These are phyloP conservation scores for Ulmus americana DNA, from an alignment of 331 rosid species.

Conservation along the genomic window DNA sequence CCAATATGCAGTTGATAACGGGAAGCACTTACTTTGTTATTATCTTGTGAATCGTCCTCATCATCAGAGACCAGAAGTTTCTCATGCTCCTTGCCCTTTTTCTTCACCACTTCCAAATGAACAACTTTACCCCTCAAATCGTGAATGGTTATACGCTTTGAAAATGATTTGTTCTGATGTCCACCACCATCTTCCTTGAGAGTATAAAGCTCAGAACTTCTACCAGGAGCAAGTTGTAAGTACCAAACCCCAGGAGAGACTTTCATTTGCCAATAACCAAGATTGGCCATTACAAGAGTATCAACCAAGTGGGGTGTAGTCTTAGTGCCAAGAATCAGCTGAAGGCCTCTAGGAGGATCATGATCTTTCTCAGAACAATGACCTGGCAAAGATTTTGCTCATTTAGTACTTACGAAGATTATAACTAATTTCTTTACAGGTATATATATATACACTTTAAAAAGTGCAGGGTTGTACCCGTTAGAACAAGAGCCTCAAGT, in stretches of 20 bases:
- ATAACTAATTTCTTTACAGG: neutral
- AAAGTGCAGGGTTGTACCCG: conserved; percentile 47
- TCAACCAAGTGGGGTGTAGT: conserved; percentile 83
- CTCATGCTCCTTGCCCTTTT: conserved; percentile 86
- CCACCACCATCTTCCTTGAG: conserved; percentile 59
- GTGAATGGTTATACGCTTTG: conserved; percentile 69
- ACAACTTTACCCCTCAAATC: conserved; percentile 94
- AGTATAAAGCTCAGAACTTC: conserved; percentile 90
- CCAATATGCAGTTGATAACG: conserved; percentile 1
- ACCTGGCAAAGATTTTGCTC: conserved; percentile 45
- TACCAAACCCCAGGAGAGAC: conserved; percentile 99
- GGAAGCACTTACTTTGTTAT: conserved; percentile 52
- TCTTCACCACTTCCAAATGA: conserved; percentile 81
- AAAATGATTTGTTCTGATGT: conserved; percentile 47
- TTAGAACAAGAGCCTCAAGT: conserved; percentile 97
- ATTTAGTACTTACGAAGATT: conserved; percentile 13
- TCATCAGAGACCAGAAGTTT: conserved; percentile 64
- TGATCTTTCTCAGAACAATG: conserved; percentile 98
- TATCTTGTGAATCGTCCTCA: conserved; percentile 35
- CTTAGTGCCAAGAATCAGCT: conserved; percentile 89
- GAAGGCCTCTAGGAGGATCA: conserved; percentile 93
- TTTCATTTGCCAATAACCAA: conserved; percentile 99
- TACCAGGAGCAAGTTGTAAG: conserved; percentile 94
- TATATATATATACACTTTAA: conserved; percentile 5
- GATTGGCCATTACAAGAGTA: conserved; percentile 98